Percentiles rank a stretch among this genome's conserved stretches.
phyloP scores from a whole-genome alignment of 2,329 filamentous ascomycete species.

The Trichoderma hamatum region DNA sequence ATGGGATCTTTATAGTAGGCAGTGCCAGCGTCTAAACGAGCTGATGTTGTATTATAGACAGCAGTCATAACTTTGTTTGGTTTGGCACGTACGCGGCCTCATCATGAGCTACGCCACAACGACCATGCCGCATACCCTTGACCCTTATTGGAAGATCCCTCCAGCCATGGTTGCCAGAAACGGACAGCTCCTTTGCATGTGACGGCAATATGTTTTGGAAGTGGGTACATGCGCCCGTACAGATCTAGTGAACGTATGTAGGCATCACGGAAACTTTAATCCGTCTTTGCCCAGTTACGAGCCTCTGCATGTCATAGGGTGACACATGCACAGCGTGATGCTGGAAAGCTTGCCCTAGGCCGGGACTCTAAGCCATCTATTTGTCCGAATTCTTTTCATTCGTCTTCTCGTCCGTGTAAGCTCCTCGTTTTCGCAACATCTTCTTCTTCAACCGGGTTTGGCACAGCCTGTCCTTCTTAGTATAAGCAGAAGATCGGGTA shows the following conservation, averaged over 20 bases:
- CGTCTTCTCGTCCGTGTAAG: not conserved
- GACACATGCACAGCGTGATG: not conserved
- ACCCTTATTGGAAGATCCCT: conserved; percentile 11
- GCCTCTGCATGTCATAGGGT: conserved; percentile 4
- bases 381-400: not conserved
- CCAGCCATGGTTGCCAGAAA: conserved; percentile 3
- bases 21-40: not conserved
- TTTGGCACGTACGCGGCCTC: not conserved
- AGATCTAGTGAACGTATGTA: not conserved
- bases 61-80: not conserved
- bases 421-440: conserved; percentile 10
- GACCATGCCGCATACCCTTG: not conserved
- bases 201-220: conserved; percentile 3
- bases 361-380: not conserved
- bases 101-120: conserved; percentile 2
- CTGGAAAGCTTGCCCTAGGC: not conserved
- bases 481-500: not conserved
- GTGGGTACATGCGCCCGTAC: conserved; percentile 13
- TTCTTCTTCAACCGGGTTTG: not conserved
- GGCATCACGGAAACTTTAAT: conserved; percentile 19
- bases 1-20: not conserved
- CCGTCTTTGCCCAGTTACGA: conserved; percentile 4
- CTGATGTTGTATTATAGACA: not conserved
- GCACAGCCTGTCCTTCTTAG: no score
- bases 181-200: conserved; percentile 12